A percentile compares a stretch with the other conserved stretches of the same genome.
Conservation (phyloP, 2,329 filamentous ascomycete genomes). For the Eurotiales sp. region DNA sequence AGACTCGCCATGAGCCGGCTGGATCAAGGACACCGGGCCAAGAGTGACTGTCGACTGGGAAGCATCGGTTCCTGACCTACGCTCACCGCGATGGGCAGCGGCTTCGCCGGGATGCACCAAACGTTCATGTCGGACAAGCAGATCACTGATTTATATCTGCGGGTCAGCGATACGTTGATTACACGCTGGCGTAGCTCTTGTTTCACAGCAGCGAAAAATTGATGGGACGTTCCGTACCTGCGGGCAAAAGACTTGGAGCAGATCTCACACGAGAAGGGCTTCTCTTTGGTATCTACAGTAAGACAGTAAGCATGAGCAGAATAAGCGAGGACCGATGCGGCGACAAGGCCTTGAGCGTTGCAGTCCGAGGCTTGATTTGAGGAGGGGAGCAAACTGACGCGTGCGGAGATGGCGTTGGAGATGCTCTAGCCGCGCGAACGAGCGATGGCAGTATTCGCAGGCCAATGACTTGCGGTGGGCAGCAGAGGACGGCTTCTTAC, state of each 20-base stretch:
- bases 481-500: conserved; percentile 36
- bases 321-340: neutral
- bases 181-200: no score
- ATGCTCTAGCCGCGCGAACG: conserved; percentile 48
- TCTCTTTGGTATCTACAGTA: conserved; percentile 46
- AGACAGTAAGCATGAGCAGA: neutral
- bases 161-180: conserved; percentile 19
- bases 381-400: conserved; percentile 36
- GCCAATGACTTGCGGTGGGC: conserved; percentile 45
- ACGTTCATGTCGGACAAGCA: conserved; percentile 48
- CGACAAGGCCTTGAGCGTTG: neutral
- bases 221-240: conserved; percentile 33
- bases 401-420: conserved; percentile 51
- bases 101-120: conserved; percentile 46
- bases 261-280: conserved; percentile 48
- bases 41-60: conserved; percentile 27
- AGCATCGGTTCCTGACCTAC: conserved; percentile 27
- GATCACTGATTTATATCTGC: conserved; percentile 34
- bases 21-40: conserved; percentile 33
- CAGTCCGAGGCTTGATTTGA: no score
- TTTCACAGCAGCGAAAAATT: conserved; percentile 5
- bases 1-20: conserved; percentile 37
- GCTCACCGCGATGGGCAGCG: conserved; percentile 34
- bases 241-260: conserved; percentile 48
- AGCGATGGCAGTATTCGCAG: conserved; percentile 47